Evolutionary conservation across 805 yeast genomes (phyloP), one percentile per base, ranked within the genome.

Genomic region (Cyberlindnera sargentensis): DNA sequence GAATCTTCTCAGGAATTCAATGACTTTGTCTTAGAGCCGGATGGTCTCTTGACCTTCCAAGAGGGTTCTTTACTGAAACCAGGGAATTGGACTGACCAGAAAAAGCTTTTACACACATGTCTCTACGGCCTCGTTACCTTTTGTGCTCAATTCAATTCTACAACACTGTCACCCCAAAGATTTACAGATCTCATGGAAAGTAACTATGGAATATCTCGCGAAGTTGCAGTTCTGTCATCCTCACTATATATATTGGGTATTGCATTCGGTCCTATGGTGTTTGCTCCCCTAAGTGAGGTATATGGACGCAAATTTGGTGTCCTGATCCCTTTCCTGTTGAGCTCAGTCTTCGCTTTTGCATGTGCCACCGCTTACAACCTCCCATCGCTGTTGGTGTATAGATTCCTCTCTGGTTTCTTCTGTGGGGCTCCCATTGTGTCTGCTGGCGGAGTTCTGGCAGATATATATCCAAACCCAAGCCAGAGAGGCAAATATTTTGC

Each of bases 171-270:
- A 46, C 66, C 65, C 47, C 70, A 55, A 51, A 61, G 53, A 46
- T 66, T 47, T 43, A 61, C 49, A 40, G 61, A 51, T 10, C 58
- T 67, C 8, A 47, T 66, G 46, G 57, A 56, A 46, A 50, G 48
- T 39, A 60, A 58, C 11, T 77, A 61, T 62, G 71, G 70, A 26
- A 63, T 77, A 9, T 69, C 75, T 4, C 40, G 62, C 31, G 73
- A 71, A 20, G 74, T 70, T 0, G 72, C 80, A 3, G 62, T 75
- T 10, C 63, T 82, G 37, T 71, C 76, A 8, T 73, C 82, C 1
- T 69, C 87, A 0, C 60, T 82, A 11, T 83, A 75, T 50, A 76
- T 82, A 9, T 57, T 81, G 39, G 90, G 89, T 0, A 75, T 80
- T 53, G 85, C 84, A 1, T 61, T 77, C 11, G 90, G 89, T 0